Base-by-base conservation (phyloP, 306 rosid species). In the Clitoria ternatea region DNA sequence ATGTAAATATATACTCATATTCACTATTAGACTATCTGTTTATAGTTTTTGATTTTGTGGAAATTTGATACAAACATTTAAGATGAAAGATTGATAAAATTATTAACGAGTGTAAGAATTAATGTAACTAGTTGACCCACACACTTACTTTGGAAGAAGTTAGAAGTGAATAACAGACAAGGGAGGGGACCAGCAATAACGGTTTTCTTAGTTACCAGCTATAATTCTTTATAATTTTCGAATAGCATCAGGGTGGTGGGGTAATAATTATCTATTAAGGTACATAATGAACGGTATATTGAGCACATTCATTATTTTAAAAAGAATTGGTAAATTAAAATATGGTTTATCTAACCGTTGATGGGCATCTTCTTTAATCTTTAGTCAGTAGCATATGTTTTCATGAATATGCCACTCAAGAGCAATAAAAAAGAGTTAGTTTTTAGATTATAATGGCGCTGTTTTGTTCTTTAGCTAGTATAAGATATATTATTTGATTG, bases 301-400 rank as follows among this genome's bases (percentile, higher is more conserved):
- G 29, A 65, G 67, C 52, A 43, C 61, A 50, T 12, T 39, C 18
- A 36, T 54, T n/a, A 36, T 54, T n/a, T 19, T 17, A 8, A 27
- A 64, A 75, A 43, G 3, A 75, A 43, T 17, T 55, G 59, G 20
- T 22, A 36, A 17, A 45, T 48, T 59, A 68, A 24, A 24, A 23
- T 68, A 59, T 39, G 48, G 33, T 49, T 70, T 77, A 70, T 53
- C 11, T 27, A 6, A 57, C 65, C 8, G 6, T 36, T 72, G 66
- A 64, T 33, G 54, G 29, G 79, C 82, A 79, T 72, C 74, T 77
- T 62, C 73, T 48, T 56, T 29, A 24, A 12, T 49, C 32, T 19
- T 19, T 61, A 56, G 5, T 7, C 37, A n/a, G 40, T 59, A 18
- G 49, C 43, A 68, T 11, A 36, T 66, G 35, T 76, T 66, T 57